Base-by-base conservation (phyloP, 164 flowering plant genomes). In the Platanus orientalis region DNA sequence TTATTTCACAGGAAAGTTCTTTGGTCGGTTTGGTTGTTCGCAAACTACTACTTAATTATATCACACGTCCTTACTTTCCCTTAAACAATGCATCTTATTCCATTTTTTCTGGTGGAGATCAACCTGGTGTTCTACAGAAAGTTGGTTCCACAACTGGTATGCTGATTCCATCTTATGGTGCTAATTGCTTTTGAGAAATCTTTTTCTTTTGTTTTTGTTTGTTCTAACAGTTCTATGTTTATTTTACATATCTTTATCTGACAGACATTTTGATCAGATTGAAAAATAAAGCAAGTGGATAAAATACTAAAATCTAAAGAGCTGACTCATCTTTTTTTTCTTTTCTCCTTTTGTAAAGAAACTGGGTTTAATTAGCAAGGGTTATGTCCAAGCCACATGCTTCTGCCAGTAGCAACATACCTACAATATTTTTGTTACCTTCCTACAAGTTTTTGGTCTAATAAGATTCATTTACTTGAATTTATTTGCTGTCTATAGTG, bases 131-230 rank as follows among this genome's bases (percentile, higher is more conserved):
- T 71, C 74, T 91, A 27, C 89, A 85, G 68, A 87, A 84, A 84
- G 96, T 94, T 75, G 85, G 99, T 63, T 89, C 92, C 68, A 93
- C 85, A 32, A 97, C 97, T 64, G 97, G 97, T 94, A 88, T 63
- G 73, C 7, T 7, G 4, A 30, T 28, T 65, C 42, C 40, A 40
- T 19, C 64, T 13, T 34, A 62, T 40, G 1, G 13, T 47, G 25
- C 39, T 64, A 14, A 28, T 36, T 60, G 23, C 32, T 68, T 28
- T 16, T 9, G 6, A 28, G 20, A 11, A 45, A n/a, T n/a, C 13
- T 10, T 30, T 62, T 36, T 16, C 17, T 19, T 25, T 24, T 47
- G 19, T 49, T 27, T 6, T 32, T 28, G 0, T 13, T 3, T 27
- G 10, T 36, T 36, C 42, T 36, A 3, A 36, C 12, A 36, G 42